Evolutionary conservation across 805 yeast species (phyloP).

Genomic region (Suhomyces emberorum): DNA sequence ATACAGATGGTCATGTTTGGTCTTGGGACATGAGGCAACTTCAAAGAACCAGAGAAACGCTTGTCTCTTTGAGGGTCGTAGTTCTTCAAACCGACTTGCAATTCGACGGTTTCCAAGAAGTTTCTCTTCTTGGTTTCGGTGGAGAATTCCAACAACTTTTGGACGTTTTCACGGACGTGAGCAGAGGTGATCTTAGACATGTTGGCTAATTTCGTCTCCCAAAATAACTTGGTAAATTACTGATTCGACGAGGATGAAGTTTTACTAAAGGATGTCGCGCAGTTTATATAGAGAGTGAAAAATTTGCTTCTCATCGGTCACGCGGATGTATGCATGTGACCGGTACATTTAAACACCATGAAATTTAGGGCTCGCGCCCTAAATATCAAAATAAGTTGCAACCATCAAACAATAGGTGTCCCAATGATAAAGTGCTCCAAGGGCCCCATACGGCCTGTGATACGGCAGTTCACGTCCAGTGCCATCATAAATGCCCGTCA

Average conservation of each 20-base stretch:
- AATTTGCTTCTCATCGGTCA: too few relatives aligned
- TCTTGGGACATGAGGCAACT: slow-evolving; percentile 98
- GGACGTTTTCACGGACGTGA: slow-evolving; percentile 96
- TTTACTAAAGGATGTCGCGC: background rate
- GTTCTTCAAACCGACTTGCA: slow-evolving; percentile 99
- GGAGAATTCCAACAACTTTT: slow-evolving; percentile 85
- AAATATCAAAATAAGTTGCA: too few relatives aligned
- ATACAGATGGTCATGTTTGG: slow-evolving; percentile 99
- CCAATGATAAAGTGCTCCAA: too few relatives aligned
- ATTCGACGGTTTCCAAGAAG: slow-evolving; percentile 99
- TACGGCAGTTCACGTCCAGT: background rate
- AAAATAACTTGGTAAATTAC: slow-evolving; percentile 46
- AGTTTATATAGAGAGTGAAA: background rate
- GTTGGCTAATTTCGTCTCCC: slow-evolving; percentile 66
- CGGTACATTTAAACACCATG: too few relatives aligned
- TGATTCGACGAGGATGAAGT: slow-evolving; percentile 55
- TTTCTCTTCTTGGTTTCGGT: slow-evolving; percentile 98
- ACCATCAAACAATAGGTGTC: too few relatives aligned
- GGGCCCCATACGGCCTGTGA: too few relatives aligned
- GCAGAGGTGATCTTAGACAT: slow-evolving; percentile 90
- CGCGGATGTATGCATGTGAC: too few relatives aligned
- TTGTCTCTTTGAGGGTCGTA: slow-evolving; percentile 99
- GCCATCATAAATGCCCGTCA: slow-evolving; percentile 1
- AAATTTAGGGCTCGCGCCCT: slow-evolving; percentile 9
- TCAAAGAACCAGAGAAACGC: slow-evolving; percentile 99